Percentiles rank a stretch among this genome's conserved stretches.
Conservation (phyloP, 495 filamentous ascomycete genomes). For the Aspergillus steynii region DNA sequence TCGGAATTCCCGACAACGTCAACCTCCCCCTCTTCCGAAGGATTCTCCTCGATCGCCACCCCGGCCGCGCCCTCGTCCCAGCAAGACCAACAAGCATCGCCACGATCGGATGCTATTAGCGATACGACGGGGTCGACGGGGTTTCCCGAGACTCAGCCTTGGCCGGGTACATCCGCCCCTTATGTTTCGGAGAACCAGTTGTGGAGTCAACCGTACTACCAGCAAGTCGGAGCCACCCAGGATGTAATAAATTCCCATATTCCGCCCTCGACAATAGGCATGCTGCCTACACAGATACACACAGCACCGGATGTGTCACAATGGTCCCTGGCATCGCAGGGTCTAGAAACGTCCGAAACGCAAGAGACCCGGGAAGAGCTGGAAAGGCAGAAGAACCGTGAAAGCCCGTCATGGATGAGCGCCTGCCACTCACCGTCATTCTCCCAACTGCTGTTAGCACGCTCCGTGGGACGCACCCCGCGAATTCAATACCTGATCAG, state of each 20-base stretch:
- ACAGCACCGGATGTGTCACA: neutral
- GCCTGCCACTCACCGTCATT: constrained; percentile 39
- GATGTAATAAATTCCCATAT: neutral
- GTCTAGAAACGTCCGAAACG: neutral
- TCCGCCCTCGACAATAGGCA: neutral
- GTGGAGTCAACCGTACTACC: neutral
- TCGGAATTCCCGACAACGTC: neutral
- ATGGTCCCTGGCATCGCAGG: neutral
- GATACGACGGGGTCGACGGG: neutral
- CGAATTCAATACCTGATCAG: constrained; percentile 60
- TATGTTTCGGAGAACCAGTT: neutral
- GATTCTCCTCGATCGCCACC: neutral
- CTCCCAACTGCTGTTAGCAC: constrained; percentile 45
- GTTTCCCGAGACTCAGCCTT: neutral
- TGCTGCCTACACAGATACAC: neutral
- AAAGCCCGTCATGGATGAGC: neutral
- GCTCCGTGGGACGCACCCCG: constrained; percentile 53
- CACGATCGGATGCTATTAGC: neutral
- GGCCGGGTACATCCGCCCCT: neutral
- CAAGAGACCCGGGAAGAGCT: neutral
- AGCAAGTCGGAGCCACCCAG: neutral
- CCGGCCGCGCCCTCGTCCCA: neutral
- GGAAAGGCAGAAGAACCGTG: neutral
- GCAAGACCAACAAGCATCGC: neutral
- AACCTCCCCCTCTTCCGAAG: neutral